Percentiles rank a stretch among this genome's conserved stretches.
Conservation (phyloP, 495 filamentous ascomycete species). For the Trichoderma erinaceum region DNA sequence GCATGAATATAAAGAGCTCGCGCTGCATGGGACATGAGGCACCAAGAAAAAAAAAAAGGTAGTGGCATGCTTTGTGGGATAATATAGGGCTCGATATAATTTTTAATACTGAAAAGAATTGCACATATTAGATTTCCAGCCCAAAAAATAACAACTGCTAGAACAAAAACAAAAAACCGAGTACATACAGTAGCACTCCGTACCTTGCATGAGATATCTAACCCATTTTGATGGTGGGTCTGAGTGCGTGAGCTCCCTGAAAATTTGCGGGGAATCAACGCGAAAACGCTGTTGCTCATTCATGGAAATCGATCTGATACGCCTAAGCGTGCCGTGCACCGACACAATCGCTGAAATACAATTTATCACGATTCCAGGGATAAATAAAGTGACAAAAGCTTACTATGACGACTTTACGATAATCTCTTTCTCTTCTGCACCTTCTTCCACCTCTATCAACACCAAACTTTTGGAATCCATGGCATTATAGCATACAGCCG, state of each 20-base stretch:
- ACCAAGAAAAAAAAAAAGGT: not conserved
- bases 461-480: not conserved
- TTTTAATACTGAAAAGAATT: no score
- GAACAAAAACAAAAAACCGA: no score
- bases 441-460: not conserved
- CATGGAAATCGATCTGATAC: not conserved
- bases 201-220: no score
- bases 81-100: not conserved
- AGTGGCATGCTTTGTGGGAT: not conserved
- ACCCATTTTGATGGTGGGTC: no score
- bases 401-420: not conserved
- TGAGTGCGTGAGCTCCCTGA: no score
- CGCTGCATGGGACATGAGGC: not conserved
- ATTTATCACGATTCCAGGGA: not conserved
- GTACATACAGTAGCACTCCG: no score
- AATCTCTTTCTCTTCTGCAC: not conserved
- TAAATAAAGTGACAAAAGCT: not conserved
- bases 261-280: no score
- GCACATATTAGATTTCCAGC: no score
- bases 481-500: not conserved
- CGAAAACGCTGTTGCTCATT: not conserved
- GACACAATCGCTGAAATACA: not conserved
- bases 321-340: not conserved
- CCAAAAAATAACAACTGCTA: no score
- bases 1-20: not conserved